Evolutionary conservation across 164 flowering plant genomes (phyloP), one percentile per base, ranked within the genome.

Genomic region (Magnolia officinalis): DNA sequence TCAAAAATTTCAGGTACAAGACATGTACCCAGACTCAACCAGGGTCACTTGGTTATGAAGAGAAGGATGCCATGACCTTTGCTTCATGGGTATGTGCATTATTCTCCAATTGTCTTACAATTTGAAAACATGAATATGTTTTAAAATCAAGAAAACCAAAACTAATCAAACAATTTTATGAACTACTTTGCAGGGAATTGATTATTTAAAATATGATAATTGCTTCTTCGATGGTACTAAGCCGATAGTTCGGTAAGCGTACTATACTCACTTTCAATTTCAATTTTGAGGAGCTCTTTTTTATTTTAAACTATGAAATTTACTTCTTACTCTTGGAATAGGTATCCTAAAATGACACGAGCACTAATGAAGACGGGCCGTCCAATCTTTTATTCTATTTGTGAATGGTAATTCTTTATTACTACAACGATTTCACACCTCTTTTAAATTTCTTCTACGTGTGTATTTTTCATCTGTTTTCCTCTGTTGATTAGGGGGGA

Each of bases 41-140:
- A 3, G 92, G 94, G 23, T 90, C 94, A 63, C 82, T 90, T 37
- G 90, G 89, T 72, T 74, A 87, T 68, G 94, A 90, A 80, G 87
- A 88, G 63, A 85, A 83, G 50, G 94, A 90, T 83, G 92, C 92
- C 14, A 86, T 80, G 75, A 87, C 90, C 63, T 90, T 90, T 76
- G 90, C 90, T 59, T 80, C 86, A 26, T 90, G 92, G 94, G 92
- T 90, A 80, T 58, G 50, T n/a, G 59, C 10, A 4, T 59, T 59
- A 13, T 59, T 59, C 19, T 13, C 63, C 63, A 11, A 59, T 59
- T 59, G 63, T 59, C 2, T 2, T 59, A 37, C 45, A 37, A 37
- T 37, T 37, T 37, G 45, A 37, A 37, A 37, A 37, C 6, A 37
- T 6, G 45, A 37, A 37, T 37, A 37, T 37, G 0, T 37, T 37